Conservation (phyloP, 164 flowering plant species). For the Vitis cinerea region DNA sequence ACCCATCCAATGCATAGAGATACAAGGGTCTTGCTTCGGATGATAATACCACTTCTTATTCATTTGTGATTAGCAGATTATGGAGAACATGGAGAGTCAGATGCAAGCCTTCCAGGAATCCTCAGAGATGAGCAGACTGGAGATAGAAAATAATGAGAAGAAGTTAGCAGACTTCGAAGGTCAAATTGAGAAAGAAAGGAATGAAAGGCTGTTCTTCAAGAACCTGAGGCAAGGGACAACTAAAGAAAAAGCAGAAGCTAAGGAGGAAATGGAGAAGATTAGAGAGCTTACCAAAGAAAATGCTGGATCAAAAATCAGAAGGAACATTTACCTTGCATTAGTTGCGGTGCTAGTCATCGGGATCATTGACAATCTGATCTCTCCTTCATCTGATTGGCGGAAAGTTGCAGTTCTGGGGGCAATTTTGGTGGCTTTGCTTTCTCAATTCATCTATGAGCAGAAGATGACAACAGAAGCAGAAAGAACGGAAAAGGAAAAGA, state of each 20-base stretch:
- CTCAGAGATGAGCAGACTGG: constrained; percentile 45
- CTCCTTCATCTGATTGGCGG: constrained; percentile 57
- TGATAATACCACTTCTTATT: constrained; percentile 15
- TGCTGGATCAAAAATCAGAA: constrained; percentile 57
- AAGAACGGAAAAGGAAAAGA: constrained; percentile 26
- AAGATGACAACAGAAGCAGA: constrained; percentile 45
- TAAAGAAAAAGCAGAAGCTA: constrained; percentile 39
- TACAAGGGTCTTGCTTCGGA: neutral
- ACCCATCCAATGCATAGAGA: constrained; percentile 10
- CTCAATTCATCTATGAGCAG: constrained; percentile 71
- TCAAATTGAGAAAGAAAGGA: constrained; percentile 54
- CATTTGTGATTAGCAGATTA: constrained; percentile 57
- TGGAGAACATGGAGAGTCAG: constrained; percentile 63
- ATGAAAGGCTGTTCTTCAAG: constrained; percentile 86
- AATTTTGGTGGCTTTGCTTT: constrained; percentile 58
- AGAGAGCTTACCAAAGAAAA: constrained; percentile 41
- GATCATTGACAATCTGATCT: constrained; percentile 46
- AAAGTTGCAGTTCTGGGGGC: constrained; percentile 61
- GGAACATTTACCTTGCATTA: constrained; percentile 68
- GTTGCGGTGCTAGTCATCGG: constrained; percentile 44
- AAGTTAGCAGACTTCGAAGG: constrained; percentile 61
- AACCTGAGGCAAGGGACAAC: constrained; percentile 48
- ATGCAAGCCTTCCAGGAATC: constrained; percentile 81
- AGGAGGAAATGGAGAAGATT: constrained; percentile 60
- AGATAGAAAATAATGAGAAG: constrained; percentile 60